Conservation (phyloP, 2,329 filamentous ascomycete genomes). For the Beauveria sp. region DNA sequence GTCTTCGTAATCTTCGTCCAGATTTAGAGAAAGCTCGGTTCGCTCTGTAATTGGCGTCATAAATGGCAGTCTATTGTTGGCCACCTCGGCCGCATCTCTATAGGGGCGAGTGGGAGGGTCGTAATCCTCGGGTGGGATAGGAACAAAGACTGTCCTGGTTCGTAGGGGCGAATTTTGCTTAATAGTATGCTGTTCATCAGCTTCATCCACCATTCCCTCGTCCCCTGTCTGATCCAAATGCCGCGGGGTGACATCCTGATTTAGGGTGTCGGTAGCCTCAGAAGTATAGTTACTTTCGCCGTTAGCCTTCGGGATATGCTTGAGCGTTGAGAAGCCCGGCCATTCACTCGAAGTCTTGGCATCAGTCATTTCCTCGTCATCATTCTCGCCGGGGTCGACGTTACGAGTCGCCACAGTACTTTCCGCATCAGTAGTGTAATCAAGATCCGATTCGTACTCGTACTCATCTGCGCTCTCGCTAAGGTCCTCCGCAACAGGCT, state of each 20-base stretch:
- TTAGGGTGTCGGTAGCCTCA: conserved; percentile 18
- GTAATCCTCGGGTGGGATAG: conserved; percentile 79
- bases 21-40: conserved; percentile 78
- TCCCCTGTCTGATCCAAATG: conserved; percentile 25
- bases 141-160: conserved; percentile 63
- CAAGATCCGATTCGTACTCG: conserved; percentile 62
- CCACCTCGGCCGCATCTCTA: conserved; percentile 69
- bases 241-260: conserved; percentile 1
- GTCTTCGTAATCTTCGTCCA: conserved; percentile 42
- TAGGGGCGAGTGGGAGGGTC: conserved; percentile 71
- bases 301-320: conserved; percentile 52
- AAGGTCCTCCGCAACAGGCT: conserved; percentile 19
- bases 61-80: conserved; percentile 88
- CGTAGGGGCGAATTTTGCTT: conserved; percentile 36
- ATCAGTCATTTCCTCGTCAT: conserved; percentile 44
- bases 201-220: conserved; percentile 28
- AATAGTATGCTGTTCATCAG: conserved; percentile 37
- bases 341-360: conserved; percentile 68
- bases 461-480: conserved; percentile 51
- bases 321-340: conserved; percentile 77
- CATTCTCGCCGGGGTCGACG: conserved; percentile 36
- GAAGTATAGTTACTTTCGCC: conserved; percentile 22
- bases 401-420: conserved; percentile 68
- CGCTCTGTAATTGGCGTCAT: conserved; percentile 98
- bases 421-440: conserved; percentile 80